A percentile compares a stretch with the other conserved stretches of the same genome.
phyloP scores from a whole-genome alignment of 2,329 filamentous ascomycete species.

The Ophiostoma sp. region DNA sequence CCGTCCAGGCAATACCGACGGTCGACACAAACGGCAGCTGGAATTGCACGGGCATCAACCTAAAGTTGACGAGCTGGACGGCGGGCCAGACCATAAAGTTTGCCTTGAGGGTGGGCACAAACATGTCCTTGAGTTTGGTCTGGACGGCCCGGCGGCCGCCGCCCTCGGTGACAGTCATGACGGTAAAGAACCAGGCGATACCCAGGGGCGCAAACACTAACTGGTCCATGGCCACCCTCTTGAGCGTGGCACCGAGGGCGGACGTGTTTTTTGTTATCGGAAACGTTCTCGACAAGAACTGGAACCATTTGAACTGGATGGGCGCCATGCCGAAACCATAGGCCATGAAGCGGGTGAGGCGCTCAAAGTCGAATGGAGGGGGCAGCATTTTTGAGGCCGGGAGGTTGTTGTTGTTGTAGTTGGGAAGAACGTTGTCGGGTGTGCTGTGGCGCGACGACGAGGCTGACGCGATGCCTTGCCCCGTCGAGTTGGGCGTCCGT shows the following conservation, averaged over 20 bases:
- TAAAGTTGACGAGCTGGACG: conserved; percentile 96
- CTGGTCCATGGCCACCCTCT: conserved; percentile 90
- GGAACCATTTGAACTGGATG: conserved; percentile 93
- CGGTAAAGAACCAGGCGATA: conserved; percentile 86
- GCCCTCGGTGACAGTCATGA: conserved; percentile 94
- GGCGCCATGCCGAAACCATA: conserved; percentile 98
- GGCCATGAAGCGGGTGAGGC: conserved; percentile 91
- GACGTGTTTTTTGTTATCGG: conserved; percentile 76
- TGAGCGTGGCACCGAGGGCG: conserved; percentile 75
- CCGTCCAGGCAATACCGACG: conserved; percentile 95
- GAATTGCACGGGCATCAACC: conserved; percentile 90
- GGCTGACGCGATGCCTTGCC: not conserved
- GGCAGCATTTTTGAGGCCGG: conserved; percentile 64
- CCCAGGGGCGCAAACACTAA: conserved; percentile 79
- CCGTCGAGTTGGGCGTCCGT: not conserved
- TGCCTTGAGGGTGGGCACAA: conserved; percentile 88
- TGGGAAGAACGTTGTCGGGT: conserved; percentile 58
- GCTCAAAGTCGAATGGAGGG: conserved; percentile 92
- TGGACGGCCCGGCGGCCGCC: conserved; percentile 77
- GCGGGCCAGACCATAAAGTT: conserved; percentile 95
- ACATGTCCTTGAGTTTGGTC: conserved; percentile 90
- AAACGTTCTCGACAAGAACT: conserved; percentile 77
- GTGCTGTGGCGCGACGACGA: not conserved
- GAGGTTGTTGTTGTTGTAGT: conserved; percentile 69
- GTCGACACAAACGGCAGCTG: conserved; percentile 97